phyloP scores from a whole-genome alignment of 331 rosid species.

The Acacia concinna region DNA sequence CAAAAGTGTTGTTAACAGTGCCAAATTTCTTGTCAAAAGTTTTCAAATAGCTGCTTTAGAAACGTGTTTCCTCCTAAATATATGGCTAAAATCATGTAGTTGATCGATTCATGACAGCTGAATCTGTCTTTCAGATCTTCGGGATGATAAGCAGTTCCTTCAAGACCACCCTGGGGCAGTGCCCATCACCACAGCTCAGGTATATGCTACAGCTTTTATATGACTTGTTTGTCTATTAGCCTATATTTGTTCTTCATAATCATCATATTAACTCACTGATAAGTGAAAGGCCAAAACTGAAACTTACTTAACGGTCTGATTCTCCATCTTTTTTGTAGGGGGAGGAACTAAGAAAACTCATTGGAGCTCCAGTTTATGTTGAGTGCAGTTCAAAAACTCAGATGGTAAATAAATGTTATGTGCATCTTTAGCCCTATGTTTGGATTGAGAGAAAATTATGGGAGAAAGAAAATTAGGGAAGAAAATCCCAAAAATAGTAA shows the following conservation, averaged over 20 bases:
- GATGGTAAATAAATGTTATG: conserved; percentile 54
- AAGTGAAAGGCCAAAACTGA: not conserved
- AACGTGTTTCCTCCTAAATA: not conserved
- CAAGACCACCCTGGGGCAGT: conserved; percentile 84
- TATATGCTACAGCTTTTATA: conserved; percentile 26
- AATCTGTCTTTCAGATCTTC: conserved; percentile 70
- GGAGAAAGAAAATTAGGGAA: too few relatives aligned
- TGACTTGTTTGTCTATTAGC: conserved; percentile 13
- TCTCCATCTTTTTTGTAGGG: conserved; percentile 52
- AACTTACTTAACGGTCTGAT: conserved; percentile 15
- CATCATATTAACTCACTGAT: conserved; percentile 4
- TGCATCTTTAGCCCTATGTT: conserved; percentile 5
- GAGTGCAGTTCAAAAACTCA: conserved; percentile 99
- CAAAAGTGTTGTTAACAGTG: conserved; percentile 17
- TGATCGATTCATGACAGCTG: conserved; percentile 22
- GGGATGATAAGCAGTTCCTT: conserved; percentile 86
- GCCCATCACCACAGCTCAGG: conserved; percentile 93
- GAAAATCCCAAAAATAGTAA: too few relatives aligned
- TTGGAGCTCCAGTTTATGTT: conserved; percentile 80
- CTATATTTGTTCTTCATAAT: conserved; percentile 16
- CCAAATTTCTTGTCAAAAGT: not conserved
- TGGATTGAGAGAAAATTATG: too few relatives aligned
- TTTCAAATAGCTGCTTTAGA: not conserved
- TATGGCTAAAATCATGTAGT: conserved; percentile 9
- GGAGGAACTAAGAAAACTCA: conserved; percentile 84